Conservation (phyloP, 495 filamentous ascomycete species). For the Echria macrotheca region DNA sequence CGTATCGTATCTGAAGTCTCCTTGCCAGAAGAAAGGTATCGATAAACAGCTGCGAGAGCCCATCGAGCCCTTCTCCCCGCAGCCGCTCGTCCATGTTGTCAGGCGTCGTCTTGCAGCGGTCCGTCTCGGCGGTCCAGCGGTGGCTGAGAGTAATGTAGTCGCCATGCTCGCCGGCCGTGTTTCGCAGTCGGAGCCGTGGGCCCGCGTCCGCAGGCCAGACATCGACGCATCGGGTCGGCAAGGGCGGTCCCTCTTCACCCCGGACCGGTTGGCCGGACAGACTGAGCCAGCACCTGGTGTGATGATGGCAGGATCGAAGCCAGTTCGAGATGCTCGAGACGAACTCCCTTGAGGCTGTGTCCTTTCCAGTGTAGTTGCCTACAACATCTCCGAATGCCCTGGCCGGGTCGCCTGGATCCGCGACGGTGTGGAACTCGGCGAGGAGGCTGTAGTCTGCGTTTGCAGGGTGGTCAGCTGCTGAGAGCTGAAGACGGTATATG, state of each 20-base stretch:
- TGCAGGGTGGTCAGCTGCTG: background rate
- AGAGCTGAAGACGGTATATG: background rate
- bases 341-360: background rate
- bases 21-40: conserved; percentile 4
- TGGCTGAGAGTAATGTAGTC: conserved; percentile 12
- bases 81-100: conserved; percentile 5
- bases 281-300: background rate
- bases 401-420: background rate
- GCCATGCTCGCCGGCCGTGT: background rate
- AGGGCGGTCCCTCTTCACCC: background rate
- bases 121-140: conserved; percentile 8
- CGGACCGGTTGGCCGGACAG: background rate
- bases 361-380: background rate
- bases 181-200: background rate
- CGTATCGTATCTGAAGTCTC: conserved; percentile 5
- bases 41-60: conserved; percentile 3
- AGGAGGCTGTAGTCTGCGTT: background rate
- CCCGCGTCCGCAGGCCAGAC: background rate
- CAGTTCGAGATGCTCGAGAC: background rate
- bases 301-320: background rate
- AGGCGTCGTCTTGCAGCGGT: background rate
- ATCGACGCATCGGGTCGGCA: conserved; percentile 2
- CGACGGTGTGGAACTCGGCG: background rate
- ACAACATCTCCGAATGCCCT: background rate
- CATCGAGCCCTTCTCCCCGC: background rate